Base-by-base conservation (phyloP, 2,329 filamentous ascomycete species). In the Pezicula carpinea region DNA sequence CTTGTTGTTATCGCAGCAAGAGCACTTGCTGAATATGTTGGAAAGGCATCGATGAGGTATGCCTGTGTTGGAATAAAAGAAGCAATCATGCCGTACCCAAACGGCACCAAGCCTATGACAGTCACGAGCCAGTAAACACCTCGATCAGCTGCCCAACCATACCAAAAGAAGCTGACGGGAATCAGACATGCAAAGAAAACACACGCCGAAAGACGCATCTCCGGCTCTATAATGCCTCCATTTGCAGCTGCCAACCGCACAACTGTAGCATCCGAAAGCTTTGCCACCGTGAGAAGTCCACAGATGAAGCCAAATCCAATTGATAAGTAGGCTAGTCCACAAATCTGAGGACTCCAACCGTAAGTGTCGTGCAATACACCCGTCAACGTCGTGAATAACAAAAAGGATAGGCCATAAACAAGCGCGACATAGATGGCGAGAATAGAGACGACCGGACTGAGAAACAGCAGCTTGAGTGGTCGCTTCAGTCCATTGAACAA, bases 381-480 rank as follows among this genome's bases (percentile, higher is more conserved):
- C 0, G 70, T 66, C 58, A 73, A 77, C 1, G 76, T 75, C 2
- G 73, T 68, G 4, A 79, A 66, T 43, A 79, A 73, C 0, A 74
- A 73, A 57, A 79, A 80, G 0, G 79, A 61, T 0, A 77, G 66
- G 17, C 76, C 73, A 51, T 80, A 80, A 2, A 76, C 57, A 0
- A 79, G 65, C 0, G 71, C 69, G 31, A 80, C 66, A 48, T 80
- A 80, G 0, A 79, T 41, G 0, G 70, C 68, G 49, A 78, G 65
- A 5, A 72, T 61, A 6, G 70, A 58, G 3, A 69, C 59, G 38
- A 70, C 66, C 1, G 67, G 66, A 18, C 64, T 64, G 33, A 58
- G 50, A 42, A 61, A 61, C 22, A 67, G 59, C 59, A 71, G 63
- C 55, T 75, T 76, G 34, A 74, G 50, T 1, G 77, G 77, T 2